Evolutionary conservation across 176 grass and related monocot genomes (phyloP), one percentile per base, ranked within the genome.

Genomic region (Typha latifolia): DNA sequence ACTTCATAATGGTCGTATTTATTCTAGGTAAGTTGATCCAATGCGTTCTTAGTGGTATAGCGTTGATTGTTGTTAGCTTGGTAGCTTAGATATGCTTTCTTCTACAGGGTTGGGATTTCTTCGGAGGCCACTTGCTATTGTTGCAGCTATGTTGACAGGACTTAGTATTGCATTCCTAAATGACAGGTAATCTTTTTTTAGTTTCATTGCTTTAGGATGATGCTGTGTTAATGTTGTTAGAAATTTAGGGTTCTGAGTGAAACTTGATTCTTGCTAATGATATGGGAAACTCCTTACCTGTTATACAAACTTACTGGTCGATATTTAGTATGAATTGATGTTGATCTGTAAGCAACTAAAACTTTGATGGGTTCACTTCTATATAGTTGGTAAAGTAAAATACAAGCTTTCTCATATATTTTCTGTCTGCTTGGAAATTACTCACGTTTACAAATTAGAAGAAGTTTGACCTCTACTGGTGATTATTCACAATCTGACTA

Each of bases 121-220:
- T 81, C 76, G 76, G 80, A 97, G 86, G 47, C 94, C 94, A 11
- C 55, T 97, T 80, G 94, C 94, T 57, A 85, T 97, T 62, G 32
- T 92, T 61, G 88, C 94, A 48, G 86, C 94, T 12, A 77, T 89
- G 81, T 82, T 90, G 85, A 97, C 89, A 48, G 94, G 80, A 47
- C 21, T 92, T 55, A 90, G 82, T 80, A 87, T 97, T 48, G 80
- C 83, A 67, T 83, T 97, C 76, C 85, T 97, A 32, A 97, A 97
- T 78, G 94, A 97, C 56, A 92, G 94, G 94, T 90, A 82, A 63
- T 48, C 4, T 52, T 79, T 22, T 8, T 2, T 59, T 16, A 22
- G 37, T 43, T 43, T 19, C 53, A 22, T 9, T 43, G 37, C 1
- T 6, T 43, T 43, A 1, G 5, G 37, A 43, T 43, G 37, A 43